Evolutionary conservation across 352 stramenopile genomes (phyloP), one percentile per base, ranked within the genome.

Genomic region (Globisporangium carolinianum): DNA sequence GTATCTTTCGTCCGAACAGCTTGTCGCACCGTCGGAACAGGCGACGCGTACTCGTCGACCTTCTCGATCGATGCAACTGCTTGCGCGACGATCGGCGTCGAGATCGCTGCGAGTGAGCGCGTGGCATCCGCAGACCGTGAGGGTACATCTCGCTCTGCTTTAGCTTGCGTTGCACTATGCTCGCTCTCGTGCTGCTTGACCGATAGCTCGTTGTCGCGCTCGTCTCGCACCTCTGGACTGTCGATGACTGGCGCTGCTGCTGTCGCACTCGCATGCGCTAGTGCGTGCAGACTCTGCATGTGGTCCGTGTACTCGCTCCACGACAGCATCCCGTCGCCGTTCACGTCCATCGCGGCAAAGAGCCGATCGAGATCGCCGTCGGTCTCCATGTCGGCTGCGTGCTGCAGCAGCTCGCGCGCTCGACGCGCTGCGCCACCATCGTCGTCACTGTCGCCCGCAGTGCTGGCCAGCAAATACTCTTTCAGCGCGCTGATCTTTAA

Each of bases 281-380:
- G 57, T 0, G 65, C 61, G 36, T 80, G 67, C 17, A 84, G 55
- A 14, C 65, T 77, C 24, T 84, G 75, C 69, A 84, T 80, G 49
- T 76, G 65, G 18, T 71, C 60, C 9, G 63, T 63, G 45, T 84
- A 84, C 46, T 82, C 75, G 32, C 72, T 62, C 75, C 75, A 84
- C n/a, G 75, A 82, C 6, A 84, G 69, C 53, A 69, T 60, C 3
- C 61, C 72, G 42, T 84, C 75, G 3, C 72, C 72, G 51, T 82
- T 84, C 1, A 72, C 57, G 48, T 84, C 75, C 75, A 84, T 84
- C 4, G 66, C 54, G 0, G 42, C 59, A 41, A 84, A 84, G 1
- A 84, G 53, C 12, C n/a, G 51, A 50, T 84, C 70, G 3, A 84
- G 47, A 57, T 79, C 70, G 4, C 75, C 75, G 3, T 67, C 61